Conservation (phyloP, 768 basidiomycete genomes). For the Leccinum arenicola region DNA sequence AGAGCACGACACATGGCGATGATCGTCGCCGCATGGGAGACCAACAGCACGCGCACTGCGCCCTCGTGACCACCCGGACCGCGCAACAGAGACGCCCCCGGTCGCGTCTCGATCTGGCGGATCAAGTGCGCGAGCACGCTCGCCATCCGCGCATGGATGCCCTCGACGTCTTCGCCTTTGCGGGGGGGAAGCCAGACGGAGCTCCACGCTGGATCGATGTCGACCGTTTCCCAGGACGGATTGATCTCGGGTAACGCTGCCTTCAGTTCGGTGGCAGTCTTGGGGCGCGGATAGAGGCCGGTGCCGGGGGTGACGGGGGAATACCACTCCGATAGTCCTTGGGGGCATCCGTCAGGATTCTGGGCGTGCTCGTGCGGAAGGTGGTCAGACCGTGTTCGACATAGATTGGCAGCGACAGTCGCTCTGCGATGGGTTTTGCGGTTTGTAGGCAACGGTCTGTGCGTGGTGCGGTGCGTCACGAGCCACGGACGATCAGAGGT, state of each 20-base stretch:
- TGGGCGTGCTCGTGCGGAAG: constrained; percentile 6
- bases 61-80: constrained; percentile 36
- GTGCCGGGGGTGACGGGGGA: constrained; percentile 64
- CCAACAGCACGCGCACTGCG: constrained; percentile 45
- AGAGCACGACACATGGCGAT: constrained; percentile 65
- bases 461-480: background rate
- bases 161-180: constrained; percentile 64
- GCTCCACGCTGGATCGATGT: constrained; percentile 62
- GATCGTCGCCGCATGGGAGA: constrained; percentile 74
- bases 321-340: constrained; percentile 79
- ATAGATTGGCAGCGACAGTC: constrained; percentile 65
- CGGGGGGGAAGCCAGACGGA: constrained; percentile 70
- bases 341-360: background rate
- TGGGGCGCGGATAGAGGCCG: constrained; percentile 75
- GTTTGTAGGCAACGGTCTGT: constrained; percentile 89
- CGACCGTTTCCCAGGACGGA: constrained; percentile 55
- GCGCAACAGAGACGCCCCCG: constrained; percentile 17
- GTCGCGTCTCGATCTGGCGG: constrained; percentile 45
- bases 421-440: constrained; percentile 56
- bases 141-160: constrained; percentile 58
- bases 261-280: constrained; percentile 49
- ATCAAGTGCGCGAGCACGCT: constrained; percentile 52
- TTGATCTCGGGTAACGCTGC: constrained; percentile 58
- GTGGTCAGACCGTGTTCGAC: constrained; percentile 66
- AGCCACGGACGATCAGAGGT: background rate